phyloP scores from a whole-genome alignment of 139 green algal species.

The Chlamydomonas sp. region DNA sequence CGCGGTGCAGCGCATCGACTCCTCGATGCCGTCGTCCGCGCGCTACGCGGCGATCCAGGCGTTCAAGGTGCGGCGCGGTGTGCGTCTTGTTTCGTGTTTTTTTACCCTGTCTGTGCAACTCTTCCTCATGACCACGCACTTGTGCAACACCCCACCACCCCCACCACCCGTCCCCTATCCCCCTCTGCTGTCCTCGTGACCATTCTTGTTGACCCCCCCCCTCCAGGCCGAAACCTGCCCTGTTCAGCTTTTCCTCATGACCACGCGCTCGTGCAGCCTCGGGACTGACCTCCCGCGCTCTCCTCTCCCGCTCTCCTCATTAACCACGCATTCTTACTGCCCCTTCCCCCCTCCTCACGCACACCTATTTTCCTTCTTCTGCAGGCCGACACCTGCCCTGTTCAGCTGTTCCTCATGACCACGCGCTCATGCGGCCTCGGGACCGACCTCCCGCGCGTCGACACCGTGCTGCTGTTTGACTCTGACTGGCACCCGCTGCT shows the following conservation, averaged over 20 bases:
- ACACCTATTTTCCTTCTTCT: no score
- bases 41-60: conserved; percentile 39
- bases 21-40: conserved; percentile 29
- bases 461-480: conserved; percentile 58
- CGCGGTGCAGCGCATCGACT: conserved; percentile 41
- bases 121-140: conserved; percentile 4
- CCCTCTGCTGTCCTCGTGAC: no score
- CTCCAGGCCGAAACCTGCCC: no score
- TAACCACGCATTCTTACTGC: no score
- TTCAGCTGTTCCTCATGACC: conserved; percentile 51
- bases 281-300: conserved; percentile 58
- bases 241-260: conserved; percentile 49
- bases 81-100: no score
- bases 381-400: conserved; percentile 5
- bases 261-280: conserved; percentile 49
- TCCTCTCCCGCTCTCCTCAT: no score
- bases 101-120: no score
- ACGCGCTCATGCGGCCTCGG: conserved; percentile 55
- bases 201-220: no score
- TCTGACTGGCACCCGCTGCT: conserved; percentile 62
- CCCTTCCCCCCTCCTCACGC: neutral
- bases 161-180: no score
- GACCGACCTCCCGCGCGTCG: conserved; percentile 52
- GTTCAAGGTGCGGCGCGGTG: conserved; percentile 37
- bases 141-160: no score